These are phyloP conservation scores for Trypanosoma congolense DNA, from an alignment of 208 protist genomes.

Conservation along the genomic window DNA sequence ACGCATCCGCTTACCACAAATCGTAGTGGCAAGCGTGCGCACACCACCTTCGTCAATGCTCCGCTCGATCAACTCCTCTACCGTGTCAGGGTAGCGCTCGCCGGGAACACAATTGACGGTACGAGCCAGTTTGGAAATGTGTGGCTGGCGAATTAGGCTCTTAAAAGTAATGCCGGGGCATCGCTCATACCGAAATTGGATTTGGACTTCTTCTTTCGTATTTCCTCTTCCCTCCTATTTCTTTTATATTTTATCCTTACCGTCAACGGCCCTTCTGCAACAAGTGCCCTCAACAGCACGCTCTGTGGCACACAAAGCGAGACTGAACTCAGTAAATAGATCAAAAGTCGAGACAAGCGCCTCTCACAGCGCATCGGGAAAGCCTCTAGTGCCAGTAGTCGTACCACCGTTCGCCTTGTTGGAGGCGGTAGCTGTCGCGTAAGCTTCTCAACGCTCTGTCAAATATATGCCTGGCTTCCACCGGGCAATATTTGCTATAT, in stretches of 20 bases:
- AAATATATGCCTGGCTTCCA: conserved; percentile 4
- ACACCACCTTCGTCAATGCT: conserved; percentile 17
- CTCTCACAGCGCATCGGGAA: conserved; percentile 83
- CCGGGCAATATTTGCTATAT: conserved; percentile 83
- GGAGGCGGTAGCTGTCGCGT: conserved; percentile 18
- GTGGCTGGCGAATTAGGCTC: conserved; percentile 71
- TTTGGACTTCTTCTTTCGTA: too few relatives aligned
- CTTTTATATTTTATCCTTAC: too few relatives aligned
- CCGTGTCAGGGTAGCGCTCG: conserved; percentile 86
- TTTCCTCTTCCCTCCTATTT: too few relatives aligned
- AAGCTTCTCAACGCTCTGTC: neutral
- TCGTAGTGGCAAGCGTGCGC: conserved; percentile 58
- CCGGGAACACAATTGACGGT: conserved; percentile 89
- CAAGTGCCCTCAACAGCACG: conserved; percentile 58
- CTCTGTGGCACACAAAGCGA: conserved; percentile 95
- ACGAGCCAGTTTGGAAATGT: conserved; percentile 80
- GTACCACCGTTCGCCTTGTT: neutral
- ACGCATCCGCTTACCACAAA: conserved; percentile 90
- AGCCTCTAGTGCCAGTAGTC: conserved; percentile 1
- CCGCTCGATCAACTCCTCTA: conserved; percentile 59
- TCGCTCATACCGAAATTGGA: too few relatives aligned
- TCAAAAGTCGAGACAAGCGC: conserved; percentile 83
- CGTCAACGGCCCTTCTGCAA: too few relatives aligned
- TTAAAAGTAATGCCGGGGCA: conserved; percentile 84
- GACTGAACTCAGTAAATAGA: conserved; percentile 87